Percentiles rank a stretch among this genome's conserved stretches.
phyloP scores from a whole-genome alignment of 208 protist species.

The Trichomonas vaginalis region DNA sequence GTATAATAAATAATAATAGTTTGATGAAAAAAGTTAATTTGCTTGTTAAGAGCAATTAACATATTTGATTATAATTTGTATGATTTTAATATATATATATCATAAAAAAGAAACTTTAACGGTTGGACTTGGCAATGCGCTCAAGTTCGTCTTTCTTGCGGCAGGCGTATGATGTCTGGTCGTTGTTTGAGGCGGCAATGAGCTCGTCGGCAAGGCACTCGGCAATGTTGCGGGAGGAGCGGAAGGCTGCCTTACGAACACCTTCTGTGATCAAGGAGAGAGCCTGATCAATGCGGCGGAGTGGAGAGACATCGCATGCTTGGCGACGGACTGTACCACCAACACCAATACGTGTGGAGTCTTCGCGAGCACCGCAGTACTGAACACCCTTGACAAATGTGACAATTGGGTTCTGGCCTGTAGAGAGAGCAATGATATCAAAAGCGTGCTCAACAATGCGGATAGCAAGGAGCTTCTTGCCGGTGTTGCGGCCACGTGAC shows the following conservation, averaged over 20 bases:
- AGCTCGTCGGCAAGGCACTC: constrained; percentile 99
- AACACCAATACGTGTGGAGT: constrained; percentile 96
- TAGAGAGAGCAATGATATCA: constrained; percentile 95
- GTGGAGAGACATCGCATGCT: constrained; percentile 98
- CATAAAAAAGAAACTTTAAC: constrained; percentile 61
- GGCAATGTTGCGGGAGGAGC: constrained; percentile 96
- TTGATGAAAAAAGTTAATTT: too few relatives aligned
- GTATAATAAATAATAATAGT: too few relatives aligned
- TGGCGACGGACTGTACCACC: constrained; percentile 96
- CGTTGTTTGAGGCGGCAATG: constrained; percentile 67
- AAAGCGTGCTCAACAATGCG: constrained; percentile 93
- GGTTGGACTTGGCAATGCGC: constrained; percentile 97
- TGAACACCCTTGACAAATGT: constrained; percentile 88
- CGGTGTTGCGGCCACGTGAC: constrained; percentile 82
- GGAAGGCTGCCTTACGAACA: constrained; percentile 86
- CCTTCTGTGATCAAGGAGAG: constrained; percentile 69
- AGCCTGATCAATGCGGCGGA: constrained; percentile 86
- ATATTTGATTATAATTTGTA: too few relatives aligned
- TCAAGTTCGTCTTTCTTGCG: constrained; percentile 99
- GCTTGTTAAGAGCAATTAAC: too few relatives aligned
- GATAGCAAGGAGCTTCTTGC: constrained; percentile 97
- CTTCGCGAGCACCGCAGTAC: constrained; percentile 94
- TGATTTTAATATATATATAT: background rate
- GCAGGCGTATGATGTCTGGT: constrained; percentile 95
- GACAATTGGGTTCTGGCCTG: constrained; percentile 80